phyloP scores from a whole-genome alignment of 768 basidiomycete species.

The Auricularia heimuer region DNA sequence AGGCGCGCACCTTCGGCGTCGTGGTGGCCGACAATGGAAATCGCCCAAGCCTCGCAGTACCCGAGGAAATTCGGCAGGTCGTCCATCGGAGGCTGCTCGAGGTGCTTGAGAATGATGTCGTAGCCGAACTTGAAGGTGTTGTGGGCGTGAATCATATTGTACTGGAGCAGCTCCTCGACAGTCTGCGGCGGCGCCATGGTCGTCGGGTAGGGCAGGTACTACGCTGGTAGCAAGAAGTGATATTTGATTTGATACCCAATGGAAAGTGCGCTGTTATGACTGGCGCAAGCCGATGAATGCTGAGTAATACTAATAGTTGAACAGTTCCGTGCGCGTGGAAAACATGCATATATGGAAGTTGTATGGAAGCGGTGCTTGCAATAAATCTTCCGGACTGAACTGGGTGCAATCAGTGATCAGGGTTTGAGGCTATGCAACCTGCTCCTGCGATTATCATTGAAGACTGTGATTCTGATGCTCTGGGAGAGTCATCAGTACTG shows the following conservation, averaged over 20 bases:
- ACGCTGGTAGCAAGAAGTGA: not conserved
- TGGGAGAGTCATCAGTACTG: too few relatives aligned
- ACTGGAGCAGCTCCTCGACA: constrained; percentile 8
- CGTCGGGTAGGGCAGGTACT: not conserved
- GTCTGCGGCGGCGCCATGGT: not conserved
- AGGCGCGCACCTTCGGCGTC: constrained; percentile 19
- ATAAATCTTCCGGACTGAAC: not conserved
- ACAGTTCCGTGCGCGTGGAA: not conserved
- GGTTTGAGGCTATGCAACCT: too few relatives aligned
- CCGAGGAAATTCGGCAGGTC: constrained; percentile 32
- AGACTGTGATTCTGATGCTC: too few relatives aligned
- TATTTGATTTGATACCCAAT: not conserved
- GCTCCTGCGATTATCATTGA: too few relatives aligned
- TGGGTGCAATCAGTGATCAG: too few relatives aligned
- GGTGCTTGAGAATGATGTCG: constrained; percentile 24
- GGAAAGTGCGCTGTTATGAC: not conserved
- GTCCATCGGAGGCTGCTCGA: constrained; percentile 25
- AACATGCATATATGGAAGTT: not conserved
- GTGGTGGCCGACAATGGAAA: constrained; percentile 27
- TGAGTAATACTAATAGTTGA: not conserved
- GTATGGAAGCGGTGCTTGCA: not conserved
- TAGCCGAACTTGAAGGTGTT: constrained; percentile 28
- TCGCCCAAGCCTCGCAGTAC: constrained; percentile 30
- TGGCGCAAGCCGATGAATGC: not conserved
- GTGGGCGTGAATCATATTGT: constrained; percentile 23